These are phyloP conservation scores for Sphaerobolus stellatus DNA, from an alignment of 1,284 basidiomycete genomes.

Conservation along the genomic window DNA sequence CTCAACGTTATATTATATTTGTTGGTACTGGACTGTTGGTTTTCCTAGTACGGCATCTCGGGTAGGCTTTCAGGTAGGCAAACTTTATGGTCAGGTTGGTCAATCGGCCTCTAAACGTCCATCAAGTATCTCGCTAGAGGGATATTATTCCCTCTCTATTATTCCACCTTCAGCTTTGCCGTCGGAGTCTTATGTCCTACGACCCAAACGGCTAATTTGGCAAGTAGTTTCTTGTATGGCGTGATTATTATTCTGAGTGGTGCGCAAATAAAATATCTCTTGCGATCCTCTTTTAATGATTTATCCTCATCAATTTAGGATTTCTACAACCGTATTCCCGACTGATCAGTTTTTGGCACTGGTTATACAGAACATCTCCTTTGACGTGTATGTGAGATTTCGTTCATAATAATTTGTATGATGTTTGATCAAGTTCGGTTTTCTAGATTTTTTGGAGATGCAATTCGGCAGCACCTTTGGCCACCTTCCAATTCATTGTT, in stretches of 20 bases:
- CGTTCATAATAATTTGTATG: slow-evolving; percentile 54
- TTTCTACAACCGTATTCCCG: slow-evolving; percentile 60
- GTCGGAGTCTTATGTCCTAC: slow-evolving; percentile 67
- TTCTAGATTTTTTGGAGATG: neutral
- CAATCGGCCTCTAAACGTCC: neutral
- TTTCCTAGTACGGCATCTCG: slow-evolving; percentile 44
- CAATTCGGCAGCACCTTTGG: slow-evolving; percentile 22
- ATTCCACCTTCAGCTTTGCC: slow-evolving; percentile 58
- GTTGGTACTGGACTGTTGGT: slow-evolving; percentile 73
- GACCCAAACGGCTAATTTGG: slow-evolving; percentile 59
- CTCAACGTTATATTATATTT: slow-evolving; percentile 58
- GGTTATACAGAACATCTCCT: slow-evolving; percentile 80
- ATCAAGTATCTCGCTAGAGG: slow-evolving; percentile 42
- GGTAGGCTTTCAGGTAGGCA: slow-evolving; percentile 54
- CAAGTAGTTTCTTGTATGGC: slow-evolving; percentile 60
- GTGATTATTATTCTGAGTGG: slow-evolving; percentile 29
- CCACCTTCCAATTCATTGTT: slow-evolving; percentile 54
- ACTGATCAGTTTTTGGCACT: slow-evolving; percentile 74
- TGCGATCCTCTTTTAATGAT: slow-evolving; percentile 4
- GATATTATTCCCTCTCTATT: slow-evolving; percentile 55
- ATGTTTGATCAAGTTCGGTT: slow-evolving; percentile 44
- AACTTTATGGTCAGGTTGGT: slow-evolving; percentile 11
- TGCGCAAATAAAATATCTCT: too few relatives aligned
- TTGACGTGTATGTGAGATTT: slow-evolving; percentile 51
- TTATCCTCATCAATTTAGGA: slow-evolving; percentile 41